These are phyloP conservation scores for Fusarium anguioides DNA, from an alignment of 2,329 filamentous ascomycete genomes.

Conservation along the genomic window DNA sequence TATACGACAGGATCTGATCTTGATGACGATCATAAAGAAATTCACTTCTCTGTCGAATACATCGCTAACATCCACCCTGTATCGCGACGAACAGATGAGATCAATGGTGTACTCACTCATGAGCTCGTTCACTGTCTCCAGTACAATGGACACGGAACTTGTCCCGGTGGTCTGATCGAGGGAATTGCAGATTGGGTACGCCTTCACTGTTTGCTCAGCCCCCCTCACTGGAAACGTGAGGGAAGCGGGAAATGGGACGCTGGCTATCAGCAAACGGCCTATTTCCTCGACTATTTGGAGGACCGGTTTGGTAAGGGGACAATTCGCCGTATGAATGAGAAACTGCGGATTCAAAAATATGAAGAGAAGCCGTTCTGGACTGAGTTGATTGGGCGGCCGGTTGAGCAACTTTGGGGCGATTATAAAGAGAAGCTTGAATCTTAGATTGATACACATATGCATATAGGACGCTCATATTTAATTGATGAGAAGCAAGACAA, in stretches of 20 bases:
- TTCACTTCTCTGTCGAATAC: constrained; percentile 86
- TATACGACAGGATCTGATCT: constrained; percentile 86
- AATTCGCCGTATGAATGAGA: constrained; percentile 73
- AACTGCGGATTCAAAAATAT: constrained; percentile 71
- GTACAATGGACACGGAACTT: constrained; percentile 71
- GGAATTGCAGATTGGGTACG: constrained; percentile 95
- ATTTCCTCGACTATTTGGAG: constrained; percentile 90
- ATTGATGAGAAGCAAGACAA: background rate
- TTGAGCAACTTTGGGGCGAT: constrained; percentile 78
- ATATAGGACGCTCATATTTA: constrained; percentile 9
- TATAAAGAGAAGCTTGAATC: constrained; percentile 63
- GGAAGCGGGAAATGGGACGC: constrained; percentile 77
- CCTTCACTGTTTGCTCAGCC: constrained; percentile 75
- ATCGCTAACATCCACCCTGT: constrained; percentile 62
- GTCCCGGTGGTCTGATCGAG: constrained; percentile 84
- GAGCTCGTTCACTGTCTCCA: constrained; percentile 97
- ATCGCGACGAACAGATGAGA: constrained; percentile 66
- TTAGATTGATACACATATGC: constrained; percentile 2
- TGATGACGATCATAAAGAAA: constrained; percentile 90
- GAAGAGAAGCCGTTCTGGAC: constrained; percentile 75
- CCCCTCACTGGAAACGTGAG: constrained; percentile 84
- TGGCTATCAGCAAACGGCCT: constrained; percentile 91
- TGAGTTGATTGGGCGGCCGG: constrained; percentile 71
- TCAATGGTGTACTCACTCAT: constrained; percentile 86
- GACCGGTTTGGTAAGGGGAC: constrained; percentile 68